Evolutionary conservation across 2,329 filamentous ascomycete genomes (phyloP), one percentile per base, ranked within the genome.

Genomic region (Pyrenophora tritici-repentis): DNA sequence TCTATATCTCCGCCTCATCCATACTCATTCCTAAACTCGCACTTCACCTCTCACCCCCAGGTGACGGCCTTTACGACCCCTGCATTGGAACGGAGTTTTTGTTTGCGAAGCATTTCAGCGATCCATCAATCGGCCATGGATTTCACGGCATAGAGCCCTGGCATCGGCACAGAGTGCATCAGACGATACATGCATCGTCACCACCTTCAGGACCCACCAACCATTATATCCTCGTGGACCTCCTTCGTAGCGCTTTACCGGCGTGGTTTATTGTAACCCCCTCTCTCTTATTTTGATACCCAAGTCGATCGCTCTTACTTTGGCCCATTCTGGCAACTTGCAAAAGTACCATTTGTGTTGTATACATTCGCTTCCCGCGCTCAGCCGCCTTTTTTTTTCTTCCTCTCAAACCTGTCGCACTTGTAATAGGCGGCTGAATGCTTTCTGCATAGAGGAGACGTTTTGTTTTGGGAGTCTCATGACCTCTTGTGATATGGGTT

Each of bases 101-200:
- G 48, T 65, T 65, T 58, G 50, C 61, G 60, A 56, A 70, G 68
- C 67, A 72, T 72, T 72, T 61, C 62, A 71, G 69, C 67, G 66
- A 63, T 50, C 58, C 54, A 59, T 59, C 55, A 44, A 38, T 12
- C 33, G 31, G 38, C 33, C 33, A 42, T 52, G 49, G 38, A 48
- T 41, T 61, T 63, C 40, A 48, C 42, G 48, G 53, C 59, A 70
- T 67, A 67, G 60, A 66, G 59, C 22, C 41, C 53, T 47, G 45
- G 63, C 52, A 58, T 59, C 58, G 51, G 26, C 49, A 56, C 46
- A 53, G 53, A 46, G 46, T 39, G 52, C 34, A 50, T 46, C 20
- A 9, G 34, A 42, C 24, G 49, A 37, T 51, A 58, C 55, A 34
- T 40, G 42, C 44, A 13, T 22, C 22, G 33, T 26, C 44, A 47